These are phyloP conservation scores for Wickerhamiella sergipiensis DNA, from an alignment of 805 yeast species.

Conservation along the genomic window DNA sequence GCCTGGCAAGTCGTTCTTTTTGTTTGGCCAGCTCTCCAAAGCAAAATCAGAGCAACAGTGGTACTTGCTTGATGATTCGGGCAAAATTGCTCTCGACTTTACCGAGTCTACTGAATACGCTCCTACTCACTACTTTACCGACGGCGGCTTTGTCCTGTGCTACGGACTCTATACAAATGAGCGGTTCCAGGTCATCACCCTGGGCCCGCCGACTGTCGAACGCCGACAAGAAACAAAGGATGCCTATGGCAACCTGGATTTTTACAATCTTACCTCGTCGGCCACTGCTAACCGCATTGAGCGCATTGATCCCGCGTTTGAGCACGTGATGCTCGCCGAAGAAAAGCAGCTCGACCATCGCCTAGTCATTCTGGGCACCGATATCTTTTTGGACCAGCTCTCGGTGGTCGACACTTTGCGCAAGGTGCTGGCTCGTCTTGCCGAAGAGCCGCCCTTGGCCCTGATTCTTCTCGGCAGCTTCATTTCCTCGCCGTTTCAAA, in stretches of 20 bases:
- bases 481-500: conserved; percentile 40
- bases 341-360: conserved; percentile 41
- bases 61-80: conserved; percentile 72
- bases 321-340: conserved; percentile 42
- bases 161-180: conserved; percentile 65
- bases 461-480: conserved; percentile 80
- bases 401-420: conserved; percentile 48
- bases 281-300: conserved; percentile 14
- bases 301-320: conserved; percentile 49
- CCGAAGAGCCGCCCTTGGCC: conserved; percentile 46
- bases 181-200: conserved; percentile 56
- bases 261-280: conserved; percentile 34
- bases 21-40: conserved; percentile 49
- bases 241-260: conserved; percentile 68
- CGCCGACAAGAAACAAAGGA: conserved; percentile 50
- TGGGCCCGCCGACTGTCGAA: conserved; percentile 86
- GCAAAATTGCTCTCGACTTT: conserved; percentile 50
- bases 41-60: conserved; percentile 49
- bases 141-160: conserved; percentile 66
- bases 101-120: conserved; percentile 44
- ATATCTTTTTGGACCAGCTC: conserved; percentile 50
- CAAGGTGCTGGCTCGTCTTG: conserved; percentile 44
- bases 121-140: conserved; percentile 46
- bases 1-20: conserved; percentile 56
- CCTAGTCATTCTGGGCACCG: conserved; percentile 61